These are phyloP conservation scores for Penicillium sp. DNA, from an alignment of 2,329 filamentous ascomycete genomes.

Conservation along the genomic window DNA sequence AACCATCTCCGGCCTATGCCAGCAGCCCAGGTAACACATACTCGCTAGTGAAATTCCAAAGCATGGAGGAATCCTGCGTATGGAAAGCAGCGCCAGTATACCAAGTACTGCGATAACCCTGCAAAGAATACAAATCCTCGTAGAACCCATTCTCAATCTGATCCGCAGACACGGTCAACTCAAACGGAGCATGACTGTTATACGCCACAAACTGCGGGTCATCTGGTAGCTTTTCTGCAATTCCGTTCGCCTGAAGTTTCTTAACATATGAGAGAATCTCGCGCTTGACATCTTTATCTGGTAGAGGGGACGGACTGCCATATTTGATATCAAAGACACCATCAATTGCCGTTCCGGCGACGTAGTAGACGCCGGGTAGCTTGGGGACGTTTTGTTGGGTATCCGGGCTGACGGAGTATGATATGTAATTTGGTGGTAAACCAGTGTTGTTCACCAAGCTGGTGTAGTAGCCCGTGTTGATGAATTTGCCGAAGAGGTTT, in stretches of 20 bases:
- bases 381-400: slow-evolving; percentile 23
- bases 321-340: slow-evolving; percentile 21
- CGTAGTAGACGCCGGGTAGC: slow-evolving; percentile 21
- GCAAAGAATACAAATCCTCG: slow-evolving; percentile 42
- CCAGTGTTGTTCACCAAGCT: slow-evolving; percentile 41
- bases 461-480: slow-evolving; percentile 41
- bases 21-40: slow-evolving; percentile 10
- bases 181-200: slow-evolving; percentile 40
- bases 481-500: slow-evolving; percentile 40
- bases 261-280: slow-evolving; percentile 26
- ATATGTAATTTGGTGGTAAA: slow-evolving; percentile 25
- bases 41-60: slow-evolving; percentile 15
- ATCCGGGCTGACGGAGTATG: slow-evolving; percentile 1
- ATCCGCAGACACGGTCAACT: slow-evolving; percentile 33
- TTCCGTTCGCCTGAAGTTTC: slow-evolving; percentile 14
- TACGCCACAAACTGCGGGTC: slow-evolving; percentile 37
- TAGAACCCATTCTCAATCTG: slow-evolving; percentile 45
- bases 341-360: slow-evolving; percentile 21
- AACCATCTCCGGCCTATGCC: neutral
- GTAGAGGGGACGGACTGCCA: slow-evolving; percentile 16
- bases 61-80: slow-evolving; percentile 13
- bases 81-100: slow-evolving; percentile 42
- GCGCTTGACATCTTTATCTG: slow-evolving; percentile 26
- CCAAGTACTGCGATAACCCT: slow-evolving; percentile 47
- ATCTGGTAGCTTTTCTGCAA: slow-evolving; percentile 9